These are phyloP conservation scores for Stagonosporopsis cucurbitacearum DNA, from an alignment of 2,329 filamentous ascomycete genomes.

Conservation along the genomic window DNA sequence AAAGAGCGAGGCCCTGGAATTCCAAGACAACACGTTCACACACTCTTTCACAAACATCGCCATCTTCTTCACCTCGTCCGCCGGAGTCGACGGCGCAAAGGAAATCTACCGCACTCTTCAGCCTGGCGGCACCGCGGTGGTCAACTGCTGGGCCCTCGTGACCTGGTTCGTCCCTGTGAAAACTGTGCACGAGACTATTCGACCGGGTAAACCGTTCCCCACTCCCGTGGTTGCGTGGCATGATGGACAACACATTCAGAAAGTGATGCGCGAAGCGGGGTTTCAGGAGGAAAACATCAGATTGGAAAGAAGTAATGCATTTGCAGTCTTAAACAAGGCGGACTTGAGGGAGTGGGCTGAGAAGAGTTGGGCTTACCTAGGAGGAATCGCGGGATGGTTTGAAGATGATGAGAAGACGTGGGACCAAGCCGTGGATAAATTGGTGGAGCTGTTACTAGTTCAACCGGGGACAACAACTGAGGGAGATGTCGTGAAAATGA, in stretches of 20 bases:
- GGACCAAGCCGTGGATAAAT: conserved; percentile 37
- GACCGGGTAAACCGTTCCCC: conserved; percentile 26
- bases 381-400: conserved; percentile 33
- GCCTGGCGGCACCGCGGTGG: conserved; percentile 47
- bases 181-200: conserved; percentile 26
- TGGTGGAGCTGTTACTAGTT: conserved; percentile 27
- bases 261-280: conserved; percentile 37
- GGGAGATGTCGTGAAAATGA: conserved; percentile 35
- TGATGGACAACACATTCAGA: conserved; percentile 36
- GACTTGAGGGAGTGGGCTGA: conserved; percentile 36
- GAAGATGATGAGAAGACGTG: conserved; percentile 36
- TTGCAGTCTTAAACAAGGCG: conserved; percentile 21
- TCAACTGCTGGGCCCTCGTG: conserved; percentile 47
- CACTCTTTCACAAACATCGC: conserved; percentile 52
- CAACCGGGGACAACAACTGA: conserved; percentile 29
- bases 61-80: conserved; percentile 46
- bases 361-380: conserved; percentile 41
- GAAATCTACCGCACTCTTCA: conserved; percentile 51
- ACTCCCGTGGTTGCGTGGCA: conserved; percentile 33
- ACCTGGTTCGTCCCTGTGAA: conserved; percentile 35
- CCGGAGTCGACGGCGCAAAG: conserved; percentile 39
- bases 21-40: conserved; percentile 44
- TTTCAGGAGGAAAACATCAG: conserved; percentile 32
- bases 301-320: conserved; percentile 35
- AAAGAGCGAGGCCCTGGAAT: conserved; percentile 25